Base-by-base conservation (phyloP, 2,329 filamentous ascomycete species). In the Cadophora sp. region DNA sequence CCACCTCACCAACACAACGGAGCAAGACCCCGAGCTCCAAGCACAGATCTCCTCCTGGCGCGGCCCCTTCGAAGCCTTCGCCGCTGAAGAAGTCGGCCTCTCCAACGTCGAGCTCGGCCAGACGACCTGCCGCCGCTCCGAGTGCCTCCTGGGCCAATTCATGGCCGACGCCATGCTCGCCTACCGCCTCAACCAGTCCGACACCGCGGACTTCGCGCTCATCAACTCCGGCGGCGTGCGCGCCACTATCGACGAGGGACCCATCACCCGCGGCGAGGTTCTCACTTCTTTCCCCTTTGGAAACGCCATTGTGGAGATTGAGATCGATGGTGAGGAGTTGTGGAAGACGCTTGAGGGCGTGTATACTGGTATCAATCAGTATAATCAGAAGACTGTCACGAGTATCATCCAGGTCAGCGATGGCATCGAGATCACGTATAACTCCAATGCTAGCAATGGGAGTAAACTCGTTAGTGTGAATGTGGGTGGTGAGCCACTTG, bases 271-370 rank as follows among this genome's bases (percentile, higher is more conserved):
- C 43, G 88, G 88, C 62, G 83, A 89, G 68, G 84, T 90, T 5
- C 79, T 90, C 2, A 89, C 86, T 0, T 83, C 86, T 0, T 91
- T 91, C 77, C 88, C 88, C 47, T 91, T 91, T 70, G 85, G 86
- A 64, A 91, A 91, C 76, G 81, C 87, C 53, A 81, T 91, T 22
- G 87, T 89, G 9, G 85, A 90, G 72, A 77, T 90, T 18, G 78
- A 75, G 0, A 81, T 85, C 68, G 79, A 79, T 0, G 88, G 88
- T 20, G 78, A 82, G 9, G 81, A 85, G 51, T 74, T 91, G 4
- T 86, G 85, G 82, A 79, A 82, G 50, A 80, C 86, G 5, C 80
- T 91, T 39, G 87, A 90, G 73, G 88, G 88, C 4, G 82, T 85
- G 66, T 81, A 89, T 3, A 82, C 83, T 4, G 79, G 78, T 27